Evolutionary conservation across 163 green algal genomes (phyloP).

Genomic region (Botryococcus braunii): DNA sequence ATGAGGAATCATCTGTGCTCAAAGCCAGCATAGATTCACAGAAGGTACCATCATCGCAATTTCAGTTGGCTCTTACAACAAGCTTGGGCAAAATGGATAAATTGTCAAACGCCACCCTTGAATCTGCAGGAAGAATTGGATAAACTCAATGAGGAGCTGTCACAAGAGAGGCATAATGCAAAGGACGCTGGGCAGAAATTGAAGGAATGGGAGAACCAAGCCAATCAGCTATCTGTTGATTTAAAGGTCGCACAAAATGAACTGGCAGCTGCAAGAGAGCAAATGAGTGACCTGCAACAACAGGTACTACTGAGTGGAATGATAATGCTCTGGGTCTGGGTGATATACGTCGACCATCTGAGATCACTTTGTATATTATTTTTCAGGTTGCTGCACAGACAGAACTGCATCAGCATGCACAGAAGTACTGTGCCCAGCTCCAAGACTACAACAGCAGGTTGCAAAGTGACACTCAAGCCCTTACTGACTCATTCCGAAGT

Average conservation of each 20-base stretch:
- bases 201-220: background rate
- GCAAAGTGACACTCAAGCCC: constrained; percentile 36
- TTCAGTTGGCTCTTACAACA: background rate
- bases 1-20: background rate
- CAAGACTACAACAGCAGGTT: constrained; percentile 53
- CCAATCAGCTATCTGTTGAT: background rate
- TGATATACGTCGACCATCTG: background rate
- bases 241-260: too few species aligned
- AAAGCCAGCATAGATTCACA: background rate
- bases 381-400: background rate
- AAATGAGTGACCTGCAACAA: constrained; percentile 3
- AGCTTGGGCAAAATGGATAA: background rate
- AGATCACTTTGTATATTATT: background rate
- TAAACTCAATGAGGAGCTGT: background rate
- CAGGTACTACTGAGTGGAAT: background rate
- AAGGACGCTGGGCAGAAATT: background rate
- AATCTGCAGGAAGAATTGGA: background rate
- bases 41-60: background rate
- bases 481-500: background rate
- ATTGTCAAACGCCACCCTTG: too few species aligned
- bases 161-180: background rate
- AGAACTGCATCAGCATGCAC: constrained; percentile 32
- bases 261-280: background rate
- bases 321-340: background rate
- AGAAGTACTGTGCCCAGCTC: constrained; percentile 47